Percentiles rank a stretch among this genome's conserved stretches.
These are phyloP conservation scores for Rhizophora mangle DNA, from an alignment of 345 rosid genomes.

Conservation along the genomic window DNA sequence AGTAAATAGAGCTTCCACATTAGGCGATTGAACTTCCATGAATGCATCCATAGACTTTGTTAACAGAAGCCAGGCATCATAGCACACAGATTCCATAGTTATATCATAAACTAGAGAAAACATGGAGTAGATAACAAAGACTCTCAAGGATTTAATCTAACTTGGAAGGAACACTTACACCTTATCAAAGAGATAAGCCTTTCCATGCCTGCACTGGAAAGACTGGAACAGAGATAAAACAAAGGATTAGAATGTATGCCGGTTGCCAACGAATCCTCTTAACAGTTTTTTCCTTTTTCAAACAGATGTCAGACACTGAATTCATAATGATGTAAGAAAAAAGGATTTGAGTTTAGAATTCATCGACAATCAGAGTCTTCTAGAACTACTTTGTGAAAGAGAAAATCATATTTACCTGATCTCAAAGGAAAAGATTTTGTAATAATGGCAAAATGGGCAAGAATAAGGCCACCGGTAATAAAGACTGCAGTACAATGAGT, in stretches of 20 bases:
- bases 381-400: not conserved
- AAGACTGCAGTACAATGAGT: too few relatives aligned
- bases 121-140: not conserved
- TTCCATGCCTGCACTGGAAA: conserved; percentile 69
- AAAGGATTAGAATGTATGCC: conserved; percentile 13
- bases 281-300: not conserved
- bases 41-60: not conserved
- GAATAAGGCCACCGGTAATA: too few relatives aligned
- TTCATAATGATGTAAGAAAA: not conserved
- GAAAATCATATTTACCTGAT: not conserved
- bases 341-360: not conserved
- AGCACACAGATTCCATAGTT: not conserved
- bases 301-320: not conserved
- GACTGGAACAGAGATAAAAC: conserved; percentile 47
- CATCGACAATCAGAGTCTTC: too few relatives aligned
- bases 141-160: not conserved
- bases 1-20: not conserved
- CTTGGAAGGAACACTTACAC: conserved; percentile 38
- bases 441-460: too few relatives aligned
- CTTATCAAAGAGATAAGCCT: conserved; percentile 71
- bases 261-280: conserved; percentile 1
- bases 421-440: not conserved
- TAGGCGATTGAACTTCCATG: not conserved
- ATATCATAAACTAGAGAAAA: not conserved
- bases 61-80: too few relatives aligned